Percentiles rank a stretch among this genome's conserved stretches.
Conservation (phyloP, 768 basidiomycete genomes). For the Agaricus blazei region DNA sequence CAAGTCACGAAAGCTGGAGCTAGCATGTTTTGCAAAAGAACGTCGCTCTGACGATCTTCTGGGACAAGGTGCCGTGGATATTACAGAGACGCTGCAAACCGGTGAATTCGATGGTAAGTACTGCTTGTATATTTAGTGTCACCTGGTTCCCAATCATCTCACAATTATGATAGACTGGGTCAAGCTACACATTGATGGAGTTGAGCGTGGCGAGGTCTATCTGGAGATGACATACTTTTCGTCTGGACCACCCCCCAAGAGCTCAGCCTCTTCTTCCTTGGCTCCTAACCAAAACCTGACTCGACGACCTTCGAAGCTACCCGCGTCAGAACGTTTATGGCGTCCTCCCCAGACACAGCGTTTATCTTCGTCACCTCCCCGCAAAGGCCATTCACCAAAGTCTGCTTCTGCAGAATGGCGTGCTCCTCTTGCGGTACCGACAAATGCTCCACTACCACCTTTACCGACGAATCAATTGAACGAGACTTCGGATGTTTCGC, state of each 20-base stretch:
- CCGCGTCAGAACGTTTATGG: constrained; percentile 44
- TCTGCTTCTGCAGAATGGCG: constrained; percentile 3
- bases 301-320: constrained; percentile 50
- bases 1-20: constrained; percentile 57
- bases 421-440: constrained; percentile 10
- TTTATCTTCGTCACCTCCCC: constrained; percentile 15
- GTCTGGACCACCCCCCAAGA: constrained; percentile 48
- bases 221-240: constrained; percentile 94
- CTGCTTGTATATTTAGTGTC: neutral
- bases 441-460: constrained; percentile 33
- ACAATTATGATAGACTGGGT: constrained; percentile 28
- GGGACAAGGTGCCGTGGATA: constrained; percentile 71
- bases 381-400: constrained; percentile 4
- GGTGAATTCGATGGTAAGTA: constrained; percentile 89
- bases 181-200: constrained; percentile 33
- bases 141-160: neutral
- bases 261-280: constrained; percentile 17
- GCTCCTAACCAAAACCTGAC: constrained; percentile 22
- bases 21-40: constrained; percentile 82
- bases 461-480: constrained; percentile 24
- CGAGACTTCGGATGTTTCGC: neutral
- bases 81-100: constrained; percentile 71
- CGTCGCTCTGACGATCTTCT: constrained; percentile 65
- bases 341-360: constrained; percentile 27
- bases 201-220: constrained; percentile 79